Evolutionary conservation across 371 early-diverging fungal genomes (phyloP).

Genomic region (Coemansia sp.): DNA sequence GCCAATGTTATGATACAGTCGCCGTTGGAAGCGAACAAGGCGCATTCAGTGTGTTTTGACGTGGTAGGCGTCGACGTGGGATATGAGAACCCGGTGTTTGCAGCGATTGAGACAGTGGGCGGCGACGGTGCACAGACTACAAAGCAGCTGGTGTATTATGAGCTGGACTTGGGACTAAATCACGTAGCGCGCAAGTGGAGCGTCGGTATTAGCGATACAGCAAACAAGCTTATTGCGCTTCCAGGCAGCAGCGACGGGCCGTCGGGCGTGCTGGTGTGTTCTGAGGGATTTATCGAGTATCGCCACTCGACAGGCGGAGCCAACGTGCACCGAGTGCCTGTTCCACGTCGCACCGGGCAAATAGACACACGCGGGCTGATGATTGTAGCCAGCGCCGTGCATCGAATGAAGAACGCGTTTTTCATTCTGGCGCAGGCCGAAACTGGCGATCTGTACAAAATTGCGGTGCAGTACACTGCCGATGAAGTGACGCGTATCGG

Average conservation of each 20-base stretch:
- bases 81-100: constrained; percentile 97
- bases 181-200: constrained; percentile 96
- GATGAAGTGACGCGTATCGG: constrained; percentile 63
- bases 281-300: constrained; percentile 86
- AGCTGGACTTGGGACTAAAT: constrained; percentile 96
- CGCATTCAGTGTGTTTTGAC: constrained; percentile 71
- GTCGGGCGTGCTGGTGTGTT: constrained; percentile 93
- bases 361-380: constrained; percentile 64
- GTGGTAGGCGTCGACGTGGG: constrained; percentile 94
- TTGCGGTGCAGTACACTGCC: constrained; percentile 79
- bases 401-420: constrained; percentile 85
- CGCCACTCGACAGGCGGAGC: constrained; percentile 71
- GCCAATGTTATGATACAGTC: constrained; percentile 82
- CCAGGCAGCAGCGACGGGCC: constrained; percentile 96
- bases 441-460: constrained; percentile 92
- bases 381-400: constrained; percentile 80
- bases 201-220: constrained; percentile 69
- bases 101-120: constrained; percentile 87
- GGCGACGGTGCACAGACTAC: constrained; percentile 80
- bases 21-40: constrained; percentile 91
- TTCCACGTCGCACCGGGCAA: constrained; percentile 82
- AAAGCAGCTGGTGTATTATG: constrained; percentile 85
- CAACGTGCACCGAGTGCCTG: constrained; percentile 63
- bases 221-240: constrained; percentile 77
- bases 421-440: constrained; percentile 92